Conservation (phyloP, 2,329 filamentous ascomycete genomes). For the Aspergillus uvarum region DNA sequence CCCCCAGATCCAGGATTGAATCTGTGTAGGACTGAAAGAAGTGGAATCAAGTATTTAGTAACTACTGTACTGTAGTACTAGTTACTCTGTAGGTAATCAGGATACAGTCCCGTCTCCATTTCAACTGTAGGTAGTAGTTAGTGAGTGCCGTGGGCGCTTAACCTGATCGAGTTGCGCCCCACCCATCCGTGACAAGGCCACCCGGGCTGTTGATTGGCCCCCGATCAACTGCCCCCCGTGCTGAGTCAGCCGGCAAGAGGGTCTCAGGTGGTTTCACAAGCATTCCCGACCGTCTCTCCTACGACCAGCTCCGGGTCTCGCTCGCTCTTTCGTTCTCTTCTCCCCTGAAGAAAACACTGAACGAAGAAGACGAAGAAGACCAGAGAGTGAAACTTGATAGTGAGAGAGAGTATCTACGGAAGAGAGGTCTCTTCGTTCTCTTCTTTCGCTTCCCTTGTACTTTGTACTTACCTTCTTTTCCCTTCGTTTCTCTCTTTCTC, state of each 20-base stretch:
- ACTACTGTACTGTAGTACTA: too few species aligned
- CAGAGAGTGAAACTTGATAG: neutral
- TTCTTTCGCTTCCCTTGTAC: neutral
- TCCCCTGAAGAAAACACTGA: constrained; percentile 18
- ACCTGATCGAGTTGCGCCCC: neutral
- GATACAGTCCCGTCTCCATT: too few species aligned
- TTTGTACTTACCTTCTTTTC: neutral
- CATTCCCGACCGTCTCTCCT: constrained; percentile 25
- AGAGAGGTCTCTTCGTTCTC: neutral
- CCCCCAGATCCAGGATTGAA: neutral
- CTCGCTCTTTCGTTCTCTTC: neutral
- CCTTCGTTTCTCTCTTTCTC: constrained; percentile 7
- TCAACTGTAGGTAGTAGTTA: neutral
- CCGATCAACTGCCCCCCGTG: constrained; percentile 5
- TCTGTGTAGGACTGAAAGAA: too few species aligned
- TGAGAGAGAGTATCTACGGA: too few species aligned
- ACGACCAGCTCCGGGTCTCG: constrained; percentile 12
- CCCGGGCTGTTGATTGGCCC: constrained; percentile 9
- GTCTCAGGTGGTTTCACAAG: constrained; percentile 16
- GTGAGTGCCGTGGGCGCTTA: too few species aligned
- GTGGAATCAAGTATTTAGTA: too few species aligned
- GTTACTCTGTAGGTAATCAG: too few species aligned
- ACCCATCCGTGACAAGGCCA: constrained; percentile 3
- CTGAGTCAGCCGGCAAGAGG: constrained; percentile 20
- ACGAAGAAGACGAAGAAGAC: neutral